Conservation (phyloP, 2,329 filamentous ascomycete species). For the Fusarium camptoceras region DNA sequence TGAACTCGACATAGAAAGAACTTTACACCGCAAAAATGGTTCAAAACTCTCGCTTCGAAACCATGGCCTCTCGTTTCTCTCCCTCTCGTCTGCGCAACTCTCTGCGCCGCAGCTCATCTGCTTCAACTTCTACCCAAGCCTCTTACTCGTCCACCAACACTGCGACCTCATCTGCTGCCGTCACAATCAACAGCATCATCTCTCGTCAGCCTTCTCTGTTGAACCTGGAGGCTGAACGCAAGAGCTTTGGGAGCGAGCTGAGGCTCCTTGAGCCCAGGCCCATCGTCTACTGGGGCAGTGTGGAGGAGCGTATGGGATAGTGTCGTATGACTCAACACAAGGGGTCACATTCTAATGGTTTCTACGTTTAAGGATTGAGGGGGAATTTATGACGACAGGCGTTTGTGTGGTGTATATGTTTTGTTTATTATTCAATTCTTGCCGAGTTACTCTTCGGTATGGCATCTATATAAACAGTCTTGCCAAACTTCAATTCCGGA, state of each 20-base stretch:
- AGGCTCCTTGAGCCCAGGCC: constrained; percentile 71
- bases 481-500: constrained; percentile 17
- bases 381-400: constrained; percentile 21
- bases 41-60: constrained; percentile 59
- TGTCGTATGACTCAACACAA: constrained; percentile 14
- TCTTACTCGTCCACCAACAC: constrained; percentile 59
- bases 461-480: constrained; percentile 18
- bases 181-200: constrained; percentile 70
- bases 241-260: constrained; percentile 64
- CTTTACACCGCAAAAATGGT: constrained; percentile 27
- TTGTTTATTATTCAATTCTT: constrained; percentile 28
- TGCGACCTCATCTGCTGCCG: constrained; percentile 58
- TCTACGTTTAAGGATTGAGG: constrained; percentile 4
- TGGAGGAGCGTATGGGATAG: constrained; percentile 69
- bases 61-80: constrained; percentile 64
- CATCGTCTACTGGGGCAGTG: constrained; percentile 71
- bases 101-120: constrained; percentile 63
- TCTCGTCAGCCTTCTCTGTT: constrained; percentile 68
- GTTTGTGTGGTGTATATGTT: constrained; percentile 16
- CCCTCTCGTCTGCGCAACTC: constrained; percentile 62
- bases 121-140: constrained; percentile 50
- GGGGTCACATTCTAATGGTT: constrained; percentile 7
- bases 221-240: constrained; percentile 68
- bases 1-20: background rate
- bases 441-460: constrained; percentile 7